Conservation (phyloP, 257 asterid genomes). For the Penstemon davidsonii region DNA sequence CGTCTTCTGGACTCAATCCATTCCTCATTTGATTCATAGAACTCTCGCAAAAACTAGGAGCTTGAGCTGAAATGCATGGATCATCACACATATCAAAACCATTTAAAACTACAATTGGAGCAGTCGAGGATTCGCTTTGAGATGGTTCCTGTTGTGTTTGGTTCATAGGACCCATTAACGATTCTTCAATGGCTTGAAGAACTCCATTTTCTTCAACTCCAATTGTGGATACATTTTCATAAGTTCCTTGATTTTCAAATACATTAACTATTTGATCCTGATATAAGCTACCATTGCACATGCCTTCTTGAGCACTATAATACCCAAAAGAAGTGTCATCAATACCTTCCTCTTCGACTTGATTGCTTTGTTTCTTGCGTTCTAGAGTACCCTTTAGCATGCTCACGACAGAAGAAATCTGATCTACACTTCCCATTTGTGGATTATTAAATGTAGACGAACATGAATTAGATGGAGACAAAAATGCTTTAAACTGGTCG, state of each 20-base stretch:
- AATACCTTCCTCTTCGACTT: slow-evolving; percentile 38
- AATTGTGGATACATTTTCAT: slow-evolving; percentile 39
- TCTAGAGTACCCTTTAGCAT: slow-evolving; percentile 84
- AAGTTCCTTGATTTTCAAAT: slow-evolving; percentile 42
- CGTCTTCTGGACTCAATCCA: slow-evolving; percentile 51
- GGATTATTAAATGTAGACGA: slow-evolving; percentile 62
- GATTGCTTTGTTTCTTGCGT: slow-evolving; percentile 39
- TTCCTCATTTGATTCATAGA: slow-evolving; percentile 51
- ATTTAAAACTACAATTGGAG: slow-evolving; percentile 51
- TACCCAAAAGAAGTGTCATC: slow-evolving; percentile 47
- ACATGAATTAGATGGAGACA: slow-evolving; percentile 48
- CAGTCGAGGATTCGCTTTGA: slow-evolving; percentile 84
- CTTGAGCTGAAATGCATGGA: slow-evolving; percentile 61
- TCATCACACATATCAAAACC: slow-evolving; percentile 63
- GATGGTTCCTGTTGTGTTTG: slow-evolving; percentile 60
- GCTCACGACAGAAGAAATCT: slow-evolving; percentile 81
- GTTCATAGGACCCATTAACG: slow-evolving; percentile 49
- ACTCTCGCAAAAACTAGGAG: slow-evolving; percentile 55
- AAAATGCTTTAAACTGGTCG: slow-evolving; percentile 35
- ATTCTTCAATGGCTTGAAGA: slow-evolving; percentile 47
- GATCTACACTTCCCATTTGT: slow-evolving; percentile 46
- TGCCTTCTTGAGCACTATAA: slow-evolving; percentile 39
- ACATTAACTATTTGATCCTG: slow-evolving; percentile 40
- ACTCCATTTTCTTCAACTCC: slow-evolving; percentile 48
- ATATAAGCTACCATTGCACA: slow-evolving; percentile 31